Conservation (phyloP, 345 rosid genomes). For the Euclidium syriacum region DNA sequence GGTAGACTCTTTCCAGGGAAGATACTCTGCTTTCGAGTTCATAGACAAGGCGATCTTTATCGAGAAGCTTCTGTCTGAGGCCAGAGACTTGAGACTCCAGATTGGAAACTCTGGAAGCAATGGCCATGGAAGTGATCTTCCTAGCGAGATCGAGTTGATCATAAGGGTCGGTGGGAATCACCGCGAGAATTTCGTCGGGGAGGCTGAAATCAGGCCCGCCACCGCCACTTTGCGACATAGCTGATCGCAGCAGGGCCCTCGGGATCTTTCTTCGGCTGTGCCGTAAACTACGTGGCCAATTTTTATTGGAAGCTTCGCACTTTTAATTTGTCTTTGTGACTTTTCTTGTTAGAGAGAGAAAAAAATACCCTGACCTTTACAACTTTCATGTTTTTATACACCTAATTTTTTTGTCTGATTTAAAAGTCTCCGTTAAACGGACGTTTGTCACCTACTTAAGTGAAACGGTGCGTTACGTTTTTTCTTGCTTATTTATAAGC, state of each 20-base stretch:
- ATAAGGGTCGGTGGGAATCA: conserved; percentile 82
- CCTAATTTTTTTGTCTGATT: too few species aligned
- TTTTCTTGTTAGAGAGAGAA: background rate
- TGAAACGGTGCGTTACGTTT: too few species aligned
- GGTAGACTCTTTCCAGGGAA: conserved; percentile 45
- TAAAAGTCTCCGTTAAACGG: too few species aligned
- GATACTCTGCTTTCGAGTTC: conserved; percentile 55
- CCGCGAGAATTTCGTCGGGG: conserved; percentile 69
- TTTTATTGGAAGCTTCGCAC: conserved; percentile 17
- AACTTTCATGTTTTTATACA: conserved; percentile 64
- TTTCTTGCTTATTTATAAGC: too few species aligned
- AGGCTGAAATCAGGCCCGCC: conserved; percentile 53
- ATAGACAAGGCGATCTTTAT: conserved; percentile 57
- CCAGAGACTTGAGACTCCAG: conserved; percentile 63
- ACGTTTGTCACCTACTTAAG: too few species aligned
- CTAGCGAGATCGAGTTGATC: conserved; percentile 96
- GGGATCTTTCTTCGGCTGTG: conserved; percentile 13
- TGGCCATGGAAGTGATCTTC: conserved; percentile 94
- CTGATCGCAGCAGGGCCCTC: conserved; percentile 13
- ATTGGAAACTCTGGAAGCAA: conserved; percentile 81
- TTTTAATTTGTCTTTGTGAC: background rate
- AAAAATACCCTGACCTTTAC: conserved; percentile 11
- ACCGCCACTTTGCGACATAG: conserved; percentile 26
- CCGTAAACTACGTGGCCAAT: background rate
- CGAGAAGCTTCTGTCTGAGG: conserved; percentile 44